A percentile compares a stretch with the other conserved stretches of the same genome.
Conservation (phyloP, 1,139 yeast species). For the Trichomonascaceae sp. region DNA sequence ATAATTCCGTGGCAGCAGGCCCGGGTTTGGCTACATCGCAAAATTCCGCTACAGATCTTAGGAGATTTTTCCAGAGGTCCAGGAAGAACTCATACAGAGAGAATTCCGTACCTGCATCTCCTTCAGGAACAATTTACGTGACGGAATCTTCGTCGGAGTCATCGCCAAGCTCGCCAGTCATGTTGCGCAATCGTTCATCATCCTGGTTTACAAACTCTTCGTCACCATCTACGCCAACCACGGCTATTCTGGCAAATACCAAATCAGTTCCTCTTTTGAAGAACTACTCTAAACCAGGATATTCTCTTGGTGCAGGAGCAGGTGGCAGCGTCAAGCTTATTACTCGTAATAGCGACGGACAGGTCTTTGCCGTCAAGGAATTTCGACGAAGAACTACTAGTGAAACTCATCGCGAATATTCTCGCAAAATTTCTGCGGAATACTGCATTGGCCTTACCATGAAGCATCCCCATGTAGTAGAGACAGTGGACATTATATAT, state of each 20-base stretch:
- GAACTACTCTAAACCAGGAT: constrained; percentile 77
- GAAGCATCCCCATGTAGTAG: constrained; percentile 84
- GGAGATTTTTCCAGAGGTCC: constrained; percentile 30
- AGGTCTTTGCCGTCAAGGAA: constrained; percentile 86
- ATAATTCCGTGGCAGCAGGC: constrained; percentile 17
- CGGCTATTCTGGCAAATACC: constrained; percentile 5
- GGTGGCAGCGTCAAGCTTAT: constrained; percentile 87
- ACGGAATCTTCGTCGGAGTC: constrained; percentile 6
- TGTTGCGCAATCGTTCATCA: constrained; percentile 1
- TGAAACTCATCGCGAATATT: constrained; percentile 80
- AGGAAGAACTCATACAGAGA: constrained; percentile 19
- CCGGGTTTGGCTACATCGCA: constrained; percentile 2
- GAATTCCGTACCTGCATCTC: constrained; percentile 6
- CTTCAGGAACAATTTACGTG: constrained; percentile 7
- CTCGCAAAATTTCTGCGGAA: constrained; percentile 90
- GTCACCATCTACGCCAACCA: background rate
- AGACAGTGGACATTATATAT: constrained; percentile 84
- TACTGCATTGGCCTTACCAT: constrained; percentile 90
- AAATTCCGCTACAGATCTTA: constrained; percentile 28
- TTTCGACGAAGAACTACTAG: constrained; percentile 71
- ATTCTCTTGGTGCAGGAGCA: constrained; percentile 90
- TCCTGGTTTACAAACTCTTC: constrained; percentile 1
- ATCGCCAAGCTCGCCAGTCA: constrained; percentile 1
- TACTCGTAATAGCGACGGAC: constrained; percentile 59
- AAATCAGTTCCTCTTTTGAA: constrained; percentile 48